Conservation (phyloP, 208 protist species). For the Acanthamoeba lenticulata region DNA sequence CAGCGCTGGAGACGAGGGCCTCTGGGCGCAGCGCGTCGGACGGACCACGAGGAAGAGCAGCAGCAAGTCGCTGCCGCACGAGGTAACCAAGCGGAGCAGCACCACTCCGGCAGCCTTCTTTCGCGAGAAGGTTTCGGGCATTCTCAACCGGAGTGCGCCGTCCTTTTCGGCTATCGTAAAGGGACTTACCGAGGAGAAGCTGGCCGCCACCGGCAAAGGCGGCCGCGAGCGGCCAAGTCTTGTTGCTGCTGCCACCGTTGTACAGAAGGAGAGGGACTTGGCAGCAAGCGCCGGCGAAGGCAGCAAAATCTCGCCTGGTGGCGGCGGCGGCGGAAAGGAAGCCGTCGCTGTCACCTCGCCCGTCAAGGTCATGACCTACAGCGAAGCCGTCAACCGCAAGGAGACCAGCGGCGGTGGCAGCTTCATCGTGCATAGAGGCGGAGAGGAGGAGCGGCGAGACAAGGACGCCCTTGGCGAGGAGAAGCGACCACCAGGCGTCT, state of each 20-base stretch:
- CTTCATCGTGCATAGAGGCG: too few relatives aligned
- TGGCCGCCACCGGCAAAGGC: not conserved
- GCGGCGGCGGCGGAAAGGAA: not conserved
- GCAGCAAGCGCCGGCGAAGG: not conserved
- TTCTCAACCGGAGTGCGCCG: constrained; percentile 4
- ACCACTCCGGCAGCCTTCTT: not conserved
- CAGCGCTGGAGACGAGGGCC: not conserved
- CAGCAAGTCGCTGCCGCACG: not conserved
- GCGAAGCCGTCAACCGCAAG: not conserved
- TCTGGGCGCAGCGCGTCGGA: not conserved
- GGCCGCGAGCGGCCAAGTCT: not conserved
- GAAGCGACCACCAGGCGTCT: too few relatives aligned
- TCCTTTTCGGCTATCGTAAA: constrained; percentile 34
- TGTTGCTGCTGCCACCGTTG: too few relatives aligned
- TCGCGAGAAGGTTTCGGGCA: constrained; percentile 15
- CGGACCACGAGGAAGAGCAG: not conserved
- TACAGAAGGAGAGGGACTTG: not conserved
- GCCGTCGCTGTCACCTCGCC: not conserved
- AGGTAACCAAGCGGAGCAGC: constrained; percentile 8
- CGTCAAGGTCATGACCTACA: not conserved
- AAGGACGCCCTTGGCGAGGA: too few relatives aligned
- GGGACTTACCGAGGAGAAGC: not conserved
- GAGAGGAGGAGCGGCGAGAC: too few relatives aligned
- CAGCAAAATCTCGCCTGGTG: not conserved
- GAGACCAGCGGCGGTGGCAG: not conserved